Percentiles rank a stretch among this genome's conserved stretches.
Conservation (phyloP, 2,329 filamentous ascomycete species). For the Diaporthe vexans region DNA sequence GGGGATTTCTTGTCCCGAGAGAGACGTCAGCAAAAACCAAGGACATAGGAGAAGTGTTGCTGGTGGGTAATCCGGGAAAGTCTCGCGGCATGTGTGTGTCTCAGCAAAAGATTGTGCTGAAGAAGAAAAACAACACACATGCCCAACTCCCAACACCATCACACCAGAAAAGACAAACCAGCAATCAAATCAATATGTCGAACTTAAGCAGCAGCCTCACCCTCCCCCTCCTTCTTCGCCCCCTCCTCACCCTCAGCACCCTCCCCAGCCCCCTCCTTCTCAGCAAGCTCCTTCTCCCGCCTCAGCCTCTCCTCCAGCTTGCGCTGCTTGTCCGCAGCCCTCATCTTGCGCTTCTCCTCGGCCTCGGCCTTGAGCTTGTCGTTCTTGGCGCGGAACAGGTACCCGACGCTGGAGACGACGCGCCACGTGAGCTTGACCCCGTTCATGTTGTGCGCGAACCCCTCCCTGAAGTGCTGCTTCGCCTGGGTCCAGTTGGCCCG, state of each 20-base stretch:
- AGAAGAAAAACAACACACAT: neutral
- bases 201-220: neutral
- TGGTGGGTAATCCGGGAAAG: neutral
- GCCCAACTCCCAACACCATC: neutral
- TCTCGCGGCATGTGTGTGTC: neutral
- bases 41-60: slow-evolving; percentile 23
- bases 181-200: neutral
- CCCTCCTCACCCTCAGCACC: neutral
- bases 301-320: slow-evolving; percentile 39
- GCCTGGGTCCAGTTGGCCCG: slow-evolving; percentile 55
- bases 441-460: slow-evolving; percentile 53
- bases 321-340: slow-evolving; percentile 52
- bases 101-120: slow-evolving; percentile 8
- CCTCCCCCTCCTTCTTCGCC: neutral
- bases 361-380: slow-evolving; percentile 49
- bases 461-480: slow-evolving; percentile 55
- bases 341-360: slow-evolving; percentile 50
- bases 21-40: slow-evolving; percentile 5
- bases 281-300: slow-evolving; percentile 36
- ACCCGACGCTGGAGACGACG: slow-evolving; percentile 52
- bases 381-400: slow-evolving; percentile 55
- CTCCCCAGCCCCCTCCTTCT: slow-evolving; percentile 23
- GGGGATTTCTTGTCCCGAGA: slow-evolving; percentile 15
- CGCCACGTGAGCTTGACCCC: slow-evolving; percentile 51
- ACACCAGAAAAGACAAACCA: neutral